A percentile compares a stretch with the other conserved stretches of the same genome.
Evolutionary conservation across 2,329 filamentous ascomycete genomes (phyloP).

Genomic region (Westerdykella sp.): DNA sequence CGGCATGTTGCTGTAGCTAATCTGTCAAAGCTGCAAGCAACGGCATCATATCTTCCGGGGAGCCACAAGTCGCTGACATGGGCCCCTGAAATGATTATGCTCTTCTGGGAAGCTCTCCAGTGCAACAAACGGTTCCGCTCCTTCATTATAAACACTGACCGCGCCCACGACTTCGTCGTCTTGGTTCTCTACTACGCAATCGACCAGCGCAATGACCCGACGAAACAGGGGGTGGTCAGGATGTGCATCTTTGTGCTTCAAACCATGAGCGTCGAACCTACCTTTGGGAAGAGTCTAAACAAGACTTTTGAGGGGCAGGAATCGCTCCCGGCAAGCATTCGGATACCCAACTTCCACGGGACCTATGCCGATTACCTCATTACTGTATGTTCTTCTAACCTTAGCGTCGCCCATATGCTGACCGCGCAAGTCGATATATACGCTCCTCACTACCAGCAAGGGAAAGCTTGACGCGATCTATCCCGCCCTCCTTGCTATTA

Average conservation of each 20-base stretch:
- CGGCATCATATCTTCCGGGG: slow-evolving; percentile 79
- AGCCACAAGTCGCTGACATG: slow-evolving; percentile 75
- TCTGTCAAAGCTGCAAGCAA: slow-evolving; percentile 62
- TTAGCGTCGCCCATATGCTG: slow-evolving; percentile 12
- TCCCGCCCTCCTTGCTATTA: slow-evolving; percentile 80
- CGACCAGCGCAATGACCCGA: slow-evolving; percentile 76
- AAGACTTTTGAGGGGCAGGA: slow-evolving; percentile 84
- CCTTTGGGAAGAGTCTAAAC: slow-evolving; percentile 85
- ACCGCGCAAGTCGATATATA: slow-evolving; percentile 69
- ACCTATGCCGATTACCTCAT: slow-evolving; percentile 92
- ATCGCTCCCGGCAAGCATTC: slow-evolving; percentile 72
- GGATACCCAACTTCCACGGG: slow-evolving; percentile 76
- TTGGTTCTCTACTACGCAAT: slow-evolving; percentile 88
- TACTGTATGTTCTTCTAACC: slow-evolving; percentile 53
- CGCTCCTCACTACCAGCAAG: slow-evolving; percentile 83
- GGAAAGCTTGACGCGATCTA: slow-evolving; percentile 87
- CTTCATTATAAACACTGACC: slow-evolving; percentile 93
- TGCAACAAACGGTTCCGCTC: slow-evolving; percentile 96
- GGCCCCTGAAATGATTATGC: slow-evolving; percentile 90
- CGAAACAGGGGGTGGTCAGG: slow-evolving; percentile 85
- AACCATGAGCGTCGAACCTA: slow-evolving; percentile 86
- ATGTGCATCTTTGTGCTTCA: slow-evolving; percentile 98
- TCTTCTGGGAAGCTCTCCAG: slow-evolving; percentile 96
- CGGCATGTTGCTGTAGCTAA: slow-evolving; percentile 16
- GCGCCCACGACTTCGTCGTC: slow-evolving; percentile 87